These are phyloP conservation scores for Auriscalpium vulgare DNA, from an alignment of 768 basidiomycete species.

Conservation along the genomic window DNA sequence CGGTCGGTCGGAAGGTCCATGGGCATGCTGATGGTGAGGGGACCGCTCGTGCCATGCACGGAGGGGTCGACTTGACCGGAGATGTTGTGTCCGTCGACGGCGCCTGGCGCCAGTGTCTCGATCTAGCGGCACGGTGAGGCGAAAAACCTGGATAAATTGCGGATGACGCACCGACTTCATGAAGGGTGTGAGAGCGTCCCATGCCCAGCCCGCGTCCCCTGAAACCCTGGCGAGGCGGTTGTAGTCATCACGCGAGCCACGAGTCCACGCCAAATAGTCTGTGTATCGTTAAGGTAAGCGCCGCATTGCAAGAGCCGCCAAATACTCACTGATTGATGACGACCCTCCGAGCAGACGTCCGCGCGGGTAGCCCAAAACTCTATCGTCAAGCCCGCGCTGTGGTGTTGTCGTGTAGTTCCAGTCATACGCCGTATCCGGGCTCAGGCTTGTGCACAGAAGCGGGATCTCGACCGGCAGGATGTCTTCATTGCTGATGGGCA, in stretches of 20 bases:
- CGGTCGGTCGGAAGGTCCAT: conserved; percentile 14
- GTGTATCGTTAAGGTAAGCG: not conserved
- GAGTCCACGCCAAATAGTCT: conserved; percentile 15
- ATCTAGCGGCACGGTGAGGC: not conserved
- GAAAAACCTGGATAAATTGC: no score
- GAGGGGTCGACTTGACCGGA: conserved; percentile 30
- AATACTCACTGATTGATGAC: conserved; percentile 17
- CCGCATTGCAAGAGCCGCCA: not conserved
- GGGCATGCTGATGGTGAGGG: conserved; percentile 17
- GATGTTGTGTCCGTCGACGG: conserved; percentile 29
- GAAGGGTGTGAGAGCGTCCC: not conserved
- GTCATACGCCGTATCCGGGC: conserved; percentile 13
- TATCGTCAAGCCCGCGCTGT: conserved; percentile 15
- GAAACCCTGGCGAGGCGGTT: conserved; percentile 10
- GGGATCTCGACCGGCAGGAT: conserved; percentile 13
- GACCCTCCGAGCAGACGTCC: conserved; percentile 21
- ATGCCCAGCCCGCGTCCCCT: conserved; percentile 12
- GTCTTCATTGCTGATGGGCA: conserved; percentile 7
- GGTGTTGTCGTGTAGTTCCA: conserved; percentile 25
- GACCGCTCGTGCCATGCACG: conserved; percentile 29
- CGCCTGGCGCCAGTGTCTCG: not conserved
- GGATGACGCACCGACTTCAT: not conserved
- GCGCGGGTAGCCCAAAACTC: conserved; percentile 15
- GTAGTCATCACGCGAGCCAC: conserved; percentile 15
- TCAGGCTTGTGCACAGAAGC: conserved; percentile 7